A percentile compares a stretch with the other conserved stretches of the same genome.
Evolutionary conservation across 768 basidiomycete genomes (phyloP).

Genomic region (Podaxis sp.): DNA sequence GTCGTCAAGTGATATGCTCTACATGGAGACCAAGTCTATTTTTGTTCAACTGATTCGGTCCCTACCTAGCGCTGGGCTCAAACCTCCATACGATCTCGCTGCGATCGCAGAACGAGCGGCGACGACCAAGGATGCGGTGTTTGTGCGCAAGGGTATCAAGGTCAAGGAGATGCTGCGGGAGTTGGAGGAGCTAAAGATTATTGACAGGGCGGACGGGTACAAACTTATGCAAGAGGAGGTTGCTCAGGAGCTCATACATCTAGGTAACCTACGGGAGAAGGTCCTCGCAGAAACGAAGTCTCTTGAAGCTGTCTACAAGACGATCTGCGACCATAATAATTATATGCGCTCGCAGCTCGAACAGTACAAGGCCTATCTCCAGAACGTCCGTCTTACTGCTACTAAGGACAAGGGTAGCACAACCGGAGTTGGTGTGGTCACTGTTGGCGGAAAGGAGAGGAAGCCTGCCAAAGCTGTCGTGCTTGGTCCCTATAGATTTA

Average conservation of each 20-base stretch:
- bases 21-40: constrained; percentile 99
- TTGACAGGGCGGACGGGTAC: constrained; percentile 81
- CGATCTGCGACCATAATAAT: constrained; percentile 98
- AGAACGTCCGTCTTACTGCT: constrained; percentile 92
- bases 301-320: constrained; percentile 97
- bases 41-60: constrained; percentile 97
- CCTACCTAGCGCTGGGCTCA: constrained; percentile 79
- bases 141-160: constrained; percentile 97
- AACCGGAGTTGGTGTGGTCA: constrained; percentile 90
- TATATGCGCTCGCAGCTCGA: constrained; percentile 95
- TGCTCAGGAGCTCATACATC: constrained; percentile 88
- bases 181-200: constrained; percentile 84
- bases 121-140: constrained; percentile 93
- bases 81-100: constrained; percentile 85
- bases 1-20: constrained; percentile 96
- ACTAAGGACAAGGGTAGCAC: constrained; percentile 86
- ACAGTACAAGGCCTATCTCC: constrained; percentile 98
- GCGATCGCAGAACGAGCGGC: constrained; percentile 93
- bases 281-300: constrained; percentile 89
- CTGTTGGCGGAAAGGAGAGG: constrained; percentile 96
- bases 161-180: constrained; percentile 99
- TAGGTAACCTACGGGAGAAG: constrained; percentile 96
- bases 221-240: constrained; percentile 98
- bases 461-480: constrained; percentile 83
- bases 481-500: constrained; percentile 95